These are phyloP conservation scores for Didymella lethalis DNA, from an alignment of 2,329 filamentous ascomycete genomes.

Conservation along the genomic window DNA sequence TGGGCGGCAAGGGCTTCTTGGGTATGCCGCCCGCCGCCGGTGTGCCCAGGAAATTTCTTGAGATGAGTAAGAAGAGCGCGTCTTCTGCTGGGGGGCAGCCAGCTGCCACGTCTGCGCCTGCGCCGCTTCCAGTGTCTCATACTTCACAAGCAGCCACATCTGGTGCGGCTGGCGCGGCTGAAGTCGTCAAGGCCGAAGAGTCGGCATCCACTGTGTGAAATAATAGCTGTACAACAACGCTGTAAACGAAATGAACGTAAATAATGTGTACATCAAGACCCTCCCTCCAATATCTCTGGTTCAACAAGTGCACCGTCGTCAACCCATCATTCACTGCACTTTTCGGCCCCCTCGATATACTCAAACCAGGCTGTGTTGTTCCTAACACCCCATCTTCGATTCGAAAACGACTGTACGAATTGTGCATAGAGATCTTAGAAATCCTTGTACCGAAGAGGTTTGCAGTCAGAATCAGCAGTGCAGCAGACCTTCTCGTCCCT, in stretches of 20 bases:
- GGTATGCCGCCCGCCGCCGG: slow-evolving; percentile 71
- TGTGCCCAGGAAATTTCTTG: slow-evolving; percentile 77
- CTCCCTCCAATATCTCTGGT: background rate
- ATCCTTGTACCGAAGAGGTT: no score
- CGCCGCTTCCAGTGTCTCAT: background rate
- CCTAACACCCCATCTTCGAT: no score
- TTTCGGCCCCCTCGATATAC: no score
- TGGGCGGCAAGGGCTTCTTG: slow-evolving; percentile 46
- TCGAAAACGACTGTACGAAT: no score
- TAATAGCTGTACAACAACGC: background rate
- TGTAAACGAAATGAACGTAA: background rate
- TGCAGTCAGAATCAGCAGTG: no score
- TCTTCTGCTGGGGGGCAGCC: background rate
- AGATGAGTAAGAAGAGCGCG: slow-evolving; percentile 36
- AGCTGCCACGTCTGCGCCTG: background rate
- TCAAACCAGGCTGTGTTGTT: background rate
- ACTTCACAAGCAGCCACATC: background rate
- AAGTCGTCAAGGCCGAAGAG: background rate
- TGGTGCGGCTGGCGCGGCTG: background rate
- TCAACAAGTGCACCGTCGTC: background rate
- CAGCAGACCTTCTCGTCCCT: no score
- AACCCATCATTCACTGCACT: background rate
- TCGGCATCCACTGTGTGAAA: background rate
- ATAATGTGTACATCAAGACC: background rate
- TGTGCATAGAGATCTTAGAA: no score